These are phyloP conservation scores for Didymella keratinophila DNA, from an alignment of 2,329 filamentous ascomycete species.

Conservation along the genomic window DNA sequence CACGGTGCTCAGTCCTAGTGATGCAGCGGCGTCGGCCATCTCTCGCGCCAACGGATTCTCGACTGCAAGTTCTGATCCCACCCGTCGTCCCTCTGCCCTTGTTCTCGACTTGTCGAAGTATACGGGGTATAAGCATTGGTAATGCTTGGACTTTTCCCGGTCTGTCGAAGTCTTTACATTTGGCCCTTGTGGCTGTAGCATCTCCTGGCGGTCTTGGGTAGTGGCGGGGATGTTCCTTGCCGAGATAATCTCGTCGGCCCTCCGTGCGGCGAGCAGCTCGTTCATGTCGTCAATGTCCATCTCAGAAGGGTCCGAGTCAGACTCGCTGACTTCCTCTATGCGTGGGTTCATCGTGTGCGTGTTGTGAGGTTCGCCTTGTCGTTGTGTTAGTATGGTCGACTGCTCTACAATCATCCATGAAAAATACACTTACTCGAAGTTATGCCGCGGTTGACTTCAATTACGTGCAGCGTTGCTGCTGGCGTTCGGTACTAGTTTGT, in stretches of 20 bases:
- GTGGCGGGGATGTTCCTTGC: conserved; percentile 29
- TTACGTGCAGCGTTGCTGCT: conserved; percentile 4
- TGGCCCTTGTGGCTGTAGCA: conserved; percentile 49
- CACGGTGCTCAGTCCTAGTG: conserved; percentile 73
- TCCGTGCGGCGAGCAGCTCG: conserved; percentile 54
- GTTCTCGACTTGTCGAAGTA: conserved; percentile 86
- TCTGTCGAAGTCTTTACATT: conserved; percentile 53
- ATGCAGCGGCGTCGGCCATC: conserved; percentile 78
- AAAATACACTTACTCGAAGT: not conserved
- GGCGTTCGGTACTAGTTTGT: conserved; percentile 14
- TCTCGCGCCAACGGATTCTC: conserved; percentile 86
- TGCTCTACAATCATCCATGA: not conserved
- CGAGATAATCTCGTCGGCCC: conserved; percentile 59
- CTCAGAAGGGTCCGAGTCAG: conserved; percentile 70
- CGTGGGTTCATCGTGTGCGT: conserved; percentile 66
- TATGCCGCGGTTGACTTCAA: not conserved
- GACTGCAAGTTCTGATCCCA: conserved; percentile 75
- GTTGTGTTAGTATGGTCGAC: not conserved
- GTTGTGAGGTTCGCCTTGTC: conserved; percentile 9
- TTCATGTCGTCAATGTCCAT: conserved; percentile 86
- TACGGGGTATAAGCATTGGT: conserved; percentile 90
- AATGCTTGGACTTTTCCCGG: conserved; percentile 71
- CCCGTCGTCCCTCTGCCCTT: conserved; percentile 82
- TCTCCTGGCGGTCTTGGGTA: conserved; percentile 35
- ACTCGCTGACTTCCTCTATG: conserved; percentile 92